These are phyloP conservation scores for Nepenthes alata DNA, from an alignment of 179 eudicot species.

Conservation along the genomic window DNA sequence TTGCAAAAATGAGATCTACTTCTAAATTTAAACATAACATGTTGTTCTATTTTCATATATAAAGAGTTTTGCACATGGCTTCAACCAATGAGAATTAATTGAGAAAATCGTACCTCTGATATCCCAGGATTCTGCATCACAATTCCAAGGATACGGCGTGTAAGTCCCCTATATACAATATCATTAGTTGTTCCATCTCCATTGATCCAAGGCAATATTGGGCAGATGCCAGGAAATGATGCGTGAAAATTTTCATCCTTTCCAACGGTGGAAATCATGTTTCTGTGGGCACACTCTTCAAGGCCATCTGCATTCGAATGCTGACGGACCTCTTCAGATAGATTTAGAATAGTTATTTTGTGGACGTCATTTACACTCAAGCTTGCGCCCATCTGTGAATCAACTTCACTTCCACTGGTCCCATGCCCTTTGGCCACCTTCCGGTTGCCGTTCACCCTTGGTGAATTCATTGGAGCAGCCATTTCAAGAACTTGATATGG, in stretches of 20 bases:
- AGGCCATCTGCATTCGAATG: constrained; percentile 21
- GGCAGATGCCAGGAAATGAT: constrained; percentile 22
- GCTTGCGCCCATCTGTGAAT: constrained; percentile 8
- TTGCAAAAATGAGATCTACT: too few relatives aligned
- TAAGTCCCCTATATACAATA: constrained; percentile 61
- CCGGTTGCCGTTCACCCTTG: constrained; percentile 14
- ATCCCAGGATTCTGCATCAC: constrained; percentile 94
- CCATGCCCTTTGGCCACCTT: constrained; percentile 14
- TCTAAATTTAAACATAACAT: too few relatives aligned
- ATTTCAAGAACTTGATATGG: constrained; percentile 23
- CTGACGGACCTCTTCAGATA: constrained; percentile 38
- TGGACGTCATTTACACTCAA: constrained; percentile 31
- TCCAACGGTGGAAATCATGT: constrained; percentile 12
- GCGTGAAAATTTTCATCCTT: constrained; percentile 19
- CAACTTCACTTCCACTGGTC: constrained; percentile 12
- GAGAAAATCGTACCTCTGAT: constrained; percentile 47
- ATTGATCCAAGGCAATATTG: constrained; percentile 89
- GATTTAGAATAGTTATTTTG: constrained; percentile 62
- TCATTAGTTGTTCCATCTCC: constrained; percentile 80
- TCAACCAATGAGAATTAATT: too few relatives aligned
- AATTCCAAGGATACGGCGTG: constrained; percentile 75
- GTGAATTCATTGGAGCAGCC: constrained; percentile 12
- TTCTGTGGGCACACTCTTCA: constrained; percentile 11
- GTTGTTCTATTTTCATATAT: too few relatives aligned
- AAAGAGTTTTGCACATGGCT: too few relatives aligned